A percentile compares a stretch with the other conserved stretches of the same genome.
These are phyloP conservation scores for Phytophthora kernoviae DNA, from an alignment of 352 stramenopile species.

Conservation along the genomic window DNA sequence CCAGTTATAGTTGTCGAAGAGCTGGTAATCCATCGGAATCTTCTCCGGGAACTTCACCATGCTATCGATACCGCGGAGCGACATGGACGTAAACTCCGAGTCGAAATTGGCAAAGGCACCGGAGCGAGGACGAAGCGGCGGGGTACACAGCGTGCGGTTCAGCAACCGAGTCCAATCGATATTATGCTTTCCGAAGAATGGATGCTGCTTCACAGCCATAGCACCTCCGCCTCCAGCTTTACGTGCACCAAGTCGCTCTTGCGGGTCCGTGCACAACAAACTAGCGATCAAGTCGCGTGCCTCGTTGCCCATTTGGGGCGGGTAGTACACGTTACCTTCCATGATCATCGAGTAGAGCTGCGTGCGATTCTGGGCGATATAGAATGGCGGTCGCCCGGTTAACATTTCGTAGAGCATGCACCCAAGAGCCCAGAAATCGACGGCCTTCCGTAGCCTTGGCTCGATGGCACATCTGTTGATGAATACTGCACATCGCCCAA, in stretches of 20 bases:
- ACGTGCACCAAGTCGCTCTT: slow-evolving; percentile 57
- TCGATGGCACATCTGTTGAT: slow-evolving; percentile 12
- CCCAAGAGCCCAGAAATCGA: slow-evolving; percentile 90
- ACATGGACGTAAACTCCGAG: slow-evolving; percentile 85
- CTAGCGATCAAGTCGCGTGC: slow-evolving; percentile 56
- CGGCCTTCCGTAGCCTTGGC: slow-evolving; percentile 81
- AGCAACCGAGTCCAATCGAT: slow-evolving; percentile 67
- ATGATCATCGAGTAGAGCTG: slow-evolving; percentile 73
- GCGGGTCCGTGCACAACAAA: slow-evolving; percentile 59
- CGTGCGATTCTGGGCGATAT: slow-evolving; percentile 66
- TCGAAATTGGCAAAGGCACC: slow-evolving; percentile 88
- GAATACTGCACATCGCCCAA: slow-evolving; percentile 40
- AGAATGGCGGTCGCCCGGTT: slow-evolving; percentile 86
- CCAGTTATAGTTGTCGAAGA: slow-evolving; percentile 91
- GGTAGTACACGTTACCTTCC: slow-evolving; percentile 50
- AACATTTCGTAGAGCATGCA: slow-evolving; percentile 91
- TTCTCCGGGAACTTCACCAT: slow-evolving; percentile 82
- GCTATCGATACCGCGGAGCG: slow-evolving; percentile 64
- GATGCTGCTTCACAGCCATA: slow-evolving; percentile 60
- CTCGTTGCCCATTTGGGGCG: slow-evolving; percentile 50
- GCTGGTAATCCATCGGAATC: slow-evolving; percentile 80
- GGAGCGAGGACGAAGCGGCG: slow-evolving; percentile 69
- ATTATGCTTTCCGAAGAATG: slow-evolving; percentile 69
- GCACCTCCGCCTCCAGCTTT: slow-evolving; percentile 32
- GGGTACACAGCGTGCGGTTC: slow-evolving; percentile 39